Base-by-base conservation (phyloP, 1,284 basidiomycete species). In the Ustilago crameri region DNA sequence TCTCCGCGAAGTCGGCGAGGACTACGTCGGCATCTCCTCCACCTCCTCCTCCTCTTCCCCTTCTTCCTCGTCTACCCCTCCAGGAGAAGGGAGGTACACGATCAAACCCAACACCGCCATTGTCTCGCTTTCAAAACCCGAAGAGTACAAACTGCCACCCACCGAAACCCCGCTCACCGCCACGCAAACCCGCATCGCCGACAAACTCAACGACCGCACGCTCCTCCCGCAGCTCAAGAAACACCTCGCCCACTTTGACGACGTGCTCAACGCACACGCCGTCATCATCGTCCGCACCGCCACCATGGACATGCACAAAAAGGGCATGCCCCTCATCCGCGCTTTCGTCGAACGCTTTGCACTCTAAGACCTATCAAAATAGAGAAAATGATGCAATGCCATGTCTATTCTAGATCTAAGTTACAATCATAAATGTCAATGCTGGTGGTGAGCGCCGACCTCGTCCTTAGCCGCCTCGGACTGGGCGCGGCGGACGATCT, bases 401-500 rank as follows among this genome's bases (percentile, higher is more conserved):
- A 12, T 30, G 30, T n/a, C n/a, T n/a, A n/a, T n/a, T n/a, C n/a
- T n/a, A n/a, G n/a, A n/a, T n/a, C n/a, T n/a, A n/a, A n/a, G n/a
- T n/a, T n/a, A n/a, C n/a, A n/a, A n/a, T n/a, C n/a, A n/a, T n/a
- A n/a, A n/a, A n/a, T n/a, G n/a, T n/a, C n/a, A n/a, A n/a, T n/a
- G n/a, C n/a, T n/a, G 41, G 23, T 54, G 51, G 26, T 54, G 51
- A 0, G 40, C 24, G 3, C 59, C 59, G 26, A 55, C 46, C 48
- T 62, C 59, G 35, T 62, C 52, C 22, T 18, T 50, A 5, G 59
- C 59, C 7, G 52, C 59, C 34, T 51, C 59, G 15, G 43, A 48
- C 45, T 64, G 62, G 0, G 62, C 59, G 37, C 88, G 87, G 56
- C 89, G 84, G 54, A 91, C 90, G 22, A 91, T 89, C 78, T 90